A percentile compares a stretch with the other conserved stretches of the same genome.
These are phyloP conservation scores for Rhododendron williamsianum DNA, from an alignment of 148 eudicot species.

Conservation along the genomic window DNA sequence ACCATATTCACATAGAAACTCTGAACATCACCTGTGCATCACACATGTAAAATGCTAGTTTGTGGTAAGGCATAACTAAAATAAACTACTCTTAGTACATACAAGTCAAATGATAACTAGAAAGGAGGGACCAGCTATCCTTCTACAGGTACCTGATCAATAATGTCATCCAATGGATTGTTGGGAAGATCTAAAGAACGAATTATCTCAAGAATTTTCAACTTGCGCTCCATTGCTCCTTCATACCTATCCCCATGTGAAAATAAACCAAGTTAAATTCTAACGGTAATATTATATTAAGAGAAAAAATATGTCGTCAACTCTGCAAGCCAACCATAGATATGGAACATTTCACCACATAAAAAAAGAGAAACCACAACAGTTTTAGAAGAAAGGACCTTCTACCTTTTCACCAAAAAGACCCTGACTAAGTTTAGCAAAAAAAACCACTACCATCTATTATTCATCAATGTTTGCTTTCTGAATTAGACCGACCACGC, in stretches of 20 bases:
- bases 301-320: not conserved
- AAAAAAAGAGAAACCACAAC: not conserved
- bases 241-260: conserved; percentile 51
- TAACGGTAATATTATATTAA: not conserved
- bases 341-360: not conserved
- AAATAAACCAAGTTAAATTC: not conserved
- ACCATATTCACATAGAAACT: not conserved
- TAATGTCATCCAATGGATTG: conserved; percentile 94
- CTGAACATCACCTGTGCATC: not conserved
- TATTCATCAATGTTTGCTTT: not conserved
- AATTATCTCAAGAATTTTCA: conserved; percentile 61
- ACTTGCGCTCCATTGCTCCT: conserved; percentile 69
- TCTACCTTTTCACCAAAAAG: not conserved
- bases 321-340: not conserved
- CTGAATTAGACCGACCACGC: not conserved
- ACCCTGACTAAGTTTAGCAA: not conserved
- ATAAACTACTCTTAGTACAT: not conserved
- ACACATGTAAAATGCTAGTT: not conserved
- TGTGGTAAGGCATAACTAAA: not conserved
- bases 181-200: conserved; percentile 87
- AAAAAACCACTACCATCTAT: not conserved
- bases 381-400: not conserved
- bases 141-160: conserved; percentile 65
- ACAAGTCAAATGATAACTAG: not conserved
- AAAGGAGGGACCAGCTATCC: not conserved